Conservation (phyloP, 805 yeast species). For the Cephaloascus fragrans region DNA sequence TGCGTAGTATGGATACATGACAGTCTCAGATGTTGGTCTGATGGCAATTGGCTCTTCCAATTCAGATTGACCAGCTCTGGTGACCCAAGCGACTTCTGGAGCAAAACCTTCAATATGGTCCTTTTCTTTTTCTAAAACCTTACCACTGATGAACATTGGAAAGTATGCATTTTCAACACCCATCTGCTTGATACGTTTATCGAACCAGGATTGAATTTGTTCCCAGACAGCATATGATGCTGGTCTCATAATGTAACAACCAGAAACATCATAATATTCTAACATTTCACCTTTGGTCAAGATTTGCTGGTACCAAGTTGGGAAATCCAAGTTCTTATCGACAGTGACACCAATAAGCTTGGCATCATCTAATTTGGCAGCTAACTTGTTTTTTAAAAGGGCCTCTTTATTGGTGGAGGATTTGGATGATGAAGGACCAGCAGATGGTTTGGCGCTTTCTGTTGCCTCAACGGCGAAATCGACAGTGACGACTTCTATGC, state of each 20-base stretch:
- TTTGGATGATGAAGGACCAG: slow-evolving; percentile 4
- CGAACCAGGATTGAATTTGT: slow-evolving; percentile 80
- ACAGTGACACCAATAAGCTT: slow-evolving; percentile 94
- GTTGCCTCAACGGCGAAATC: slow-evolving; percentile 42
- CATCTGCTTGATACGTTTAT: slow-evolving; percentile 65
- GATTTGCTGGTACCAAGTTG: slow-evolving; percentile 96
- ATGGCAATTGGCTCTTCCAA: slow-evolving; percentile 98
- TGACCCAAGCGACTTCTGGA: slow-evolving; percentile 99
- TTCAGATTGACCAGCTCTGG: slow-evolving; percentile 89
- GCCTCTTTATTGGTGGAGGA: slow-evolving; percentile 17
- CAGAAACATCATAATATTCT: slow-evolving; percentile 97
- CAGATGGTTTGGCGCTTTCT: slow-evolving; percentile 14
- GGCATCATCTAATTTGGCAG: slow-evolving; percentile 68
- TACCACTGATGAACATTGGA: slow-evolving; percentile 95
- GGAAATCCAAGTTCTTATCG: slow-evolving; percentile 84
- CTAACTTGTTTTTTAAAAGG: slow-evolving; percentile 25
- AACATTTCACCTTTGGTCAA: slow-evolving; percentile 96
- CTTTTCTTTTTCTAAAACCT: slow-evolving; percentile 92
- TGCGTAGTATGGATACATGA: slow-evolving; percentile 98
- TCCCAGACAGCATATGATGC: slow-evolving; percentile 95
- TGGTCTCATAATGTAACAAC: slow-evolving; percentile 97
- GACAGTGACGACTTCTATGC: slow-evolving; percentile 40
- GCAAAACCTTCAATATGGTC: slow-evolving; percentile 99
- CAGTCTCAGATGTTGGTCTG: slow-evolving; percentile 99
- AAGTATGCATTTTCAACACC: slow-evolving; percentile 95